Percentiles rank a stretch among this genome's conserved stretches.
These are phyloP conservation scores for Phytophthora sp. DNA, from an alignment of 352 stramenopile genomes.

Conservation along the genomic window DNA sequence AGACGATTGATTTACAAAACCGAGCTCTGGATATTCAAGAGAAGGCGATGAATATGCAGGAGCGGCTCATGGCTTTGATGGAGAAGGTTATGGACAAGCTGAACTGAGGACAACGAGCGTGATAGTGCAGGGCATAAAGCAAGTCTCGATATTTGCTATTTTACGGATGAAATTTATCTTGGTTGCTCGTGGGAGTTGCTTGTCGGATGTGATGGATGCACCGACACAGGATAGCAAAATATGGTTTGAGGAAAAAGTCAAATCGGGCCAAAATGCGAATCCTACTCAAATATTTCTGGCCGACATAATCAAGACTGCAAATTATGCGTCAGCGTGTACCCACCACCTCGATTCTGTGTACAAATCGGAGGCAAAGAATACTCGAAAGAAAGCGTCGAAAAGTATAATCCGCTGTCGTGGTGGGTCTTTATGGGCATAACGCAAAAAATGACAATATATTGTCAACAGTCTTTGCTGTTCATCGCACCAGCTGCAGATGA, in stretches of 20 bases:
- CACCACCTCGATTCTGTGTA: background rate
- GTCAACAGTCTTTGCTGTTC: too few relatives aligned
- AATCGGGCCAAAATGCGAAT: background rate
- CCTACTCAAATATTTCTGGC: slow-evolving; percentile 8
- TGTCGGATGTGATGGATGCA: too few relatives aligned
- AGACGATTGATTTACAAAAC: slow-evolving; percentile 31
- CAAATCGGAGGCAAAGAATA: slow-evolving; percentile 8
- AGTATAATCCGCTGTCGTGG: slow-evolving; percentile 6
- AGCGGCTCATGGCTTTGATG: slow-evolving; percentile 35
- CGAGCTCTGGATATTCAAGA: slow-evolving; percentile 33
- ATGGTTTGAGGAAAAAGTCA: too few relatives aligned
- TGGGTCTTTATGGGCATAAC: too few relatives aligned
- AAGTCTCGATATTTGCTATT: too few relatives aligned
- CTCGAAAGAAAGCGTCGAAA: background rate
- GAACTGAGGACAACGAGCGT: slow-evolving; percentile 1
- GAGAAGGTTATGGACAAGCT: slow-evolving; percentile 40
- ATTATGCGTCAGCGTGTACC: slow-evolving; percentile 2
- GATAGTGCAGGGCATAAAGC: too few relatives aligned
- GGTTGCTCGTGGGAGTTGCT: too few relatives aligned
- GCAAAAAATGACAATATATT: too few relatives aligned
- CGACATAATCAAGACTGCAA: slow-evolving; percentile 8
- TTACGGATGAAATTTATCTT: too few relatives aligned
- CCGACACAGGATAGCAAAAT: too few relatives aligned
- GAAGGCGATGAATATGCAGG: slow-evolving; percentile 36
- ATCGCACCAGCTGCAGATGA: too few relatives aligned